These are phyloP conservation scores for Iberis pinnata DNA, from an alignment of 345 rosid genomes.

Conservation along the genomic window DNA sequence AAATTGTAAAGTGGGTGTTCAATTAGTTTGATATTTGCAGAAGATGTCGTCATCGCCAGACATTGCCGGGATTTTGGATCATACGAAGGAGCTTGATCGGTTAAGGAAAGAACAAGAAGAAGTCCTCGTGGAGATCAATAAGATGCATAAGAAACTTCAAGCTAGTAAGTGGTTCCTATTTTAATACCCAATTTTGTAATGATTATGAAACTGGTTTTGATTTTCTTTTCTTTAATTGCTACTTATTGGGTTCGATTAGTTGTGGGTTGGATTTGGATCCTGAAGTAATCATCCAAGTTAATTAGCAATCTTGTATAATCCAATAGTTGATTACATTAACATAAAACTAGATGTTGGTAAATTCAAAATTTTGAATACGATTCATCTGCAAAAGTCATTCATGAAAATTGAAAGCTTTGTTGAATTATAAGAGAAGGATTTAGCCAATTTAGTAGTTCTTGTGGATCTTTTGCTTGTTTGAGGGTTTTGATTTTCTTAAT, in stretches of 20 bases:
- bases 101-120: slow-evolving; percentile 72
- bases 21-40: neutral
- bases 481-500: too few species aligned
- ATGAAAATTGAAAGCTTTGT: neutral
- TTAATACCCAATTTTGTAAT: neutral
- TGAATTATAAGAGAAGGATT: neutral
- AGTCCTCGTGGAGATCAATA: slow-evolving; percentile 67
- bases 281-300: slow-evolving; percentile 1
- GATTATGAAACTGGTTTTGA: slow-evolving; percentile 11
- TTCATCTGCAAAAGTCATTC: neutral
- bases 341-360: too few species aligned
- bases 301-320: neutral
- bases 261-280: slow-evolving; percentile 11
- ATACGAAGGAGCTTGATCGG: slow-evolving; percentile 81
- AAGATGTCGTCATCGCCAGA: slow-evolving; percentile 60
- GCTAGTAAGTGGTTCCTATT: slow-evolving; percentile 38
- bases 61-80: slow-evolving; percentile 56
- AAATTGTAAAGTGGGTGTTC: neutral
- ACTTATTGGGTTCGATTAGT: neutral
- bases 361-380: neutral
- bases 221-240: slow-evolving; percentile 7
- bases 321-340: neutral
- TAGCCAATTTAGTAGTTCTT: neutral
- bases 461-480: neutral
- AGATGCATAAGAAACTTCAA: slow-evolving; percentile 88